Evolutionary conservation across 2,329 filamentous ascomycete species (phyloP).

Genomic region (Pseudocercospora macadamiae): DNA sequence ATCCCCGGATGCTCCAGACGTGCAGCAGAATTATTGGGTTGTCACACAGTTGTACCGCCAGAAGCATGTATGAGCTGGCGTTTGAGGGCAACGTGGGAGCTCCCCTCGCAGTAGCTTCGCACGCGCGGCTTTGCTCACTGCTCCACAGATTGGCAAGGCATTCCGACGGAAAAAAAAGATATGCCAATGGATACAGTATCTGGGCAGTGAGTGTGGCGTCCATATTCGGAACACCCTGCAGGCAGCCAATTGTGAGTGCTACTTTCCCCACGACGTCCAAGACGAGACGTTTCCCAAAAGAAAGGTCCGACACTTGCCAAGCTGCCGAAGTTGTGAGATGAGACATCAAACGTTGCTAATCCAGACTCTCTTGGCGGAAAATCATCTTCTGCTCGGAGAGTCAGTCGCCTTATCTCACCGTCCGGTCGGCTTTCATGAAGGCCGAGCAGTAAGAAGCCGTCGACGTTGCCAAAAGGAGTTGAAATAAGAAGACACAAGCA

Average conservation of each 20-base stretch:
- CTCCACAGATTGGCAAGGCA: neutral
- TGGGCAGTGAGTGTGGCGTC: neutral
- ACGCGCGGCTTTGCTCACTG: neutral
- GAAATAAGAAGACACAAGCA: conserved; percentile 3
- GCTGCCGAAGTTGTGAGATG: conserved; percentile 5
- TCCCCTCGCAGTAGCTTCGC: neutral
- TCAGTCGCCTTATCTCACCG: neutral
- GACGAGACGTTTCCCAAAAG: neutral
- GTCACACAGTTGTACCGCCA: conserved; percentile 1
- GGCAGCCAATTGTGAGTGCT: neutral
- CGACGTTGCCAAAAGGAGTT: neutral
- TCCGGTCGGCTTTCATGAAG: neutral
- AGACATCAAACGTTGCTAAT: neutral
- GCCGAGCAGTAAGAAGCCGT: neutral
- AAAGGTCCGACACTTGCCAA: neutral
- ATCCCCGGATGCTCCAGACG: neutral
- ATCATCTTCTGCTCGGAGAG: neutral
- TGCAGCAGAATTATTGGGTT: neutral
- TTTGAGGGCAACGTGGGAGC: neutral
- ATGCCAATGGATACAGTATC: neutral
- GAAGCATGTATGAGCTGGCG: neutral
- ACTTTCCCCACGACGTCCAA: neutral
- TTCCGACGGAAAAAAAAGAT: neutral
- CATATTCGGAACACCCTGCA: neutral
- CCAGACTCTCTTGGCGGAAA: conserved; percentile 4